Base-by-base conservation (phyloP, 2,329 filamentous ascomycete species). In the Trichoderma sp. region DNA sequence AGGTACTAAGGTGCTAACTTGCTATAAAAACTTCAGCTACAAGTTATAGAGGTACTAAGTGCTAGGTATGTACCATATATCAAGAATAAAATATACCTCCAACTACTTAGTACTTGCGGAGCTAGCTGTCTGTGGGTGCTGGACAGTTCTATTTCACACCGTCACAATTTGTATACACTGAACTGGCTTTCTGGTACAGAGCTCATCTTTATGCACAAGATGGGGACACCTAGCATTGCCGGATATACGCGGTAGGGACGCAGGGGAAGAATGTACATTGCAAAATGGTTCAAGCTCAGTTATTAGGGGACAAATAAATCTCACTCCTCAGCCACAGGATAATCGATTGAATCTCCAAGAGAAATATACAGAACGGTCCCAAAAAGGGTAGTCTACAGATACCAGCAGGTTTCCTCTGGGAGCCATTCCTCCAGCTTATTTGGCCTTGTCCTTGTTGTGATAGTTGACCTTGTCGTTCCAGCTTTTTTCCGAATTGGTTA, bases 401-500 rank as follows among this genome's bases (percentile, higher is more conserved):
- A 72, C 71, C 70, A 70, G 71, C 34, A 56, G 68, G 64, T 66
- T 67, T 70, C 67, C 68, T 67, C 69, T 57, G 57, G 29, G 60
- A 63, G 61, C 66, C 59, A 61, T 59, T 69, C 45, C 52, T 64
- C 68, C 70, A 67, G 69, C 72, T 82, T 83, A 86, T 68, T 78
- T 75, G 70, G 79, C 77, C 87, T 92, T 93, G 84, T 96, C 90
- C 84, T 91, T 91, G 86, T 97, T 93, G 89, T 98, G 93, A 86
- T 97, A 94, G 89, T 98, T 98, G 85, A 97, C 93, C 69, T 85
- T 87, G 73, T 90, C 85, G 83, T 98, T 98, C 95, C 95, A 99
- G 91, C 91, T 93, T 66, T 56, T 25, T 54, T 19, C 25, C 52
- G 32, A 37, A 9, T 15, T 17, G n/a, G 29, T 17, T 25, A 25